Conservation (phyloP, 495 filamentous ascomycete genomes). For the Trichoderma erinaceum region DNA sequence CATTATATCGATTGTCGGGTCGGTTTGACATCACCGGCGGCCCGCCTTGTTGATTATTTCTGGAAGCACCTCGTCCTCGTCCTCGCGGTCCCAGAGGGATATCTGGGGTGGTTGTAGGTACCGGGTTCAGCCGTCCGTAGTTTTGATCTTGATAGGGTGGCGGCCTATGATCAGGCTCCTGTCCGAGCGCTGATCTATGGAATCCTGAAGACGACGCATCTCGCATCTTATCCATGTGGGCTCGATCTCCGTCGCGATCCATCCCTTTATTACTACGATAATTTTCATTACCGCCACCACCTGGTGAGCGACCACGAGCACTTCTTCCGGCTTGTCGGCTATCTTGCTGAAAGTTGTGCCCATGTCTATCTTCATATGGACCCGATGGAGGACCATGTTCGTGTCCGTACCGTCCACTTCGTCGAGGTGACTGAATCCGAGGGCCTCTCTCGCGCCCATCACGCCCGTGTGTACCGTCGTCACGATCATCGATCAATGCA, state of each 20-base stretch:
- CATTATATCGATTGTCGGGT: conserved; percentile 31
- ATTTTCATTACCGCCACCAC: conserved; percentile 21
- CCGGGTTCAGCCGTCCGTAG: conserved; percentile 53
- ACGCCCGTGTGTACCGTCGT: conserved; percentile 30
- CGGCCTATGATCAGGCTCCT: conserved; percentile 48
- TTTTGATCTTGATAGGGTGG: conserved; percentile 53
- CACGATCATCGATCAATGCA: conserved; percentile 42
- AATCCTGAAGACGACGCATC: conserved; percentile 30
- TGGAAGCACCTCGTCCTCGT: conserved; percentile 37
- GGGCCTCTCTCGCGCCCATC: conserved; percentile 40
- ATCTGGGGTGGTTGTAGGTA: conserved; percentile 42
- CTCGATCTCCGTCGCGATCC: conserved; percentile 35
- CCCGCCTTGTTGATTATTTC: conserved; percentile 18
- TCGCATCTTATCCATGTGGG: conserved; percentile 28
- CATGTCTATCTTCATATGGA: conserved; percentile 41
- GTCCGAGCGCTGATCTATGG: conserved; percentile 28
- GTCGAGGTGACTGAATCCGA: conserved; percentile 47
- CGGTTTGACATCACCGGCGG: conserved; percentile 30
- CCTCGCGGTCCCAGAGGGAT: conserved; percentile 66
- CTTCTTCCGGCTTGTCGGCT: conserved; percentile 33
- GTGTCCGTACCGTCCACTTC: conserved; percentile 31
- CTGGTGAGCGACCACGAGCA: conserved; percentile 26
- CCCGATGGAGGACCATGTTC: conserved; percentile 32
- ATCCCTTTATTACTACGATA: conserved; percentile 22
- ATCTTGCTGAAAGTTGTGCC: conserved; percentile 35